These are phyloP conservation scores for Hamamelis virginiana DNA, from an alignment of 164 flowering plant genomes.

Conservation along the genomic window DNA sequence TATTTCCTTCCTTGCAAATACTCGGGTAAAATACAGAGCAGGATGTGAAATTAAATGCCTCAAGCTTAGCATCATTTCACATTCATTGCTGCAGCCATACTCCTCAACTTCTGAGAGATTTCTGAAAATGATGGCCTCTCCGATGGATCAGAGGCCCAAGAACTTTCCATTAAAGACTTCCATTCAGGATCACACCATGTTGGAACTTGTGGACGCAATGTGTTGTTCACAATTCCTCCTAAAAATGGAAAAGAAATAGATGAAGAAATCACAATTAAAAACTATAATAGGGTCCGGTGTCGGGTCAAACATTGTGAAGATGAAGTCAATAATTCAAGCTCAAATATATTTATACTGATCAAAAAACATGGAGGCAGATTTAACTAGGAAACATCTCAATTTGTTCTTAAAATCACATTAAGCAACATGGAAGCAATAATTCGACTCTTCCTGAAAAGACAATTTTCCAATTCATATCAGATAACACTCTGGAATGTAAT, in stretches of 20 bases:
- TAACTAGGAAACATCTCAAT: too few species aligned
- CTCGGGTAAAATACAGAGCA: constrained; percentile 19
- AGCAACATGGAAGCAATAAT: too few species aligned
- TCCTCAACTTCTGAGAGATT: constrained; percentile 85
- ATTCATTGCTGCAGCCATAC: constrained; percentile 89
- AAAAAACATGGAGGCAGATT: too few species aligned
- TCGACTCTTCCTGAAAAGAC: too few species aligned
- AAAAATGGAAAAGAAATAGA: constrained; percentile 8
- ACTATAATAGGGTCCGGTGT: too few species aligned
- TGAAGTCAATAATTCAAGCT: too few species aligned
- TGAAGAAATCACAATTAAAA: not conserved
- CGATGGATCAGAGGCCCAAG: constrained; percentile 87
- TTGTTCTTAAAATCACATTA: too few species aligned
- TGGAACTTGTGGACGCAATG: constrained; percentile 87
- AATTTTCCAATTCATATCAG: too few species aligned
- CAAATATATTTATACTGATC: too few species aligned
- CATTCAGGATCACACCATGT: constrained; percentile 99
- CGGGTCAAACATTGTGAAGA: too few species aligned
- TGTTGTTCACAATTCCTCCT: constrained; percentile 96
- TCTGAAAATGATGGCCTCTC: constrained; percentile 88
- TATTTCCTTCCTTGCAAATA: constrained; percentile 16
- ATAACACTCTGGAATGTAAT: too few species aligned
- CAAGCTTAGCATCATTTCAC: constrained; percentile 49
- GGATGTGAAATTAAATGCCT: constrained; percentile 15
- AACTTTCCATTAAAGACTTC: constrained; percentile 92